Conservation (phyloP, 495 filamentous ascomycete genomes). For the Penicillium daleae region DNA sequence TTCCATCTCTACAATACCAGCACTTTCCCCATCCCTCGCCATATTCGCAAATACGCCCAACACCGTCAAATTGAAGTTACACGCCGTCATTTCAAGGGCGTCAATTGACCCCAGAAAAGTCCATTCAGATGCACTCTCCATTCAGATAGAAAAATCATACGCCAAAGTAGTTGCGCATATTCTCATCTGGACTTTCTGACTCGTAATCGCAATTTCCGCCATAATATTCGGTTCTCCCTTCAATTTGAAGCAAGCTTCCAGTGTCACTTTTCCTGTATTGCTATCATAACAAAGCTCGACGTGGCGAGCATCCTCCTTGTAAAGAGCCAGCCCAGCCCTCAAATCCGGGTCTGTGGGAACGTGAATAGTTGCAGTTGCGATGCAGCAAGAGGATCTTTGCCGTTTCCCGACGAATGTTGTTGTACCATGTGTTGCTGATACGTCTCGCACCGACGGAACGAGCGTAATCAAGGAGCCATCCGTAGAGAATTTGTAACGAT, state of each 20-base stretch:
- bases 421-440: background rate
- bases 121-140: background rate
- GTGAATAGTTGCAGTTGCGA: background rate
- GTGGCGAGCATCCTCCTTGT: background rate
- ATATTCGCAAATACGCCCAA: background rate
- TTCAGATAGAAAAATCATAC: background rate
- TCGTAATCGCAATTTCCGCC: background rate
- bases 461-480: background rate
- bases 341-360: background rate
- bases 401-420: background rate
- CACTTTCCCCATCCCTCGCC: background rate
- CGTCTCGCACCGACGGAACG: background rate
- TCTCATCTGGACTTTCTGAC: background rate
- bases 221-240: background rate
- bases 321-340: background rate
- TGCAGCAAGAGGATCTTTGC: background rate
- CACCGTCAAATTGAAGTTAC: background rate
- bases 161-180: background rate
- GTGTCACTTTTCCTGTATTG: background rate
- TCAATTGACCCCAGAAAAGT: background rate
- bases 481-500: background rate
- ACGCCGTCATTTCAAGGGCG: background rate
- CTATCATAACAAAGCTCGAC: background rate
- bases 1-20: background rate
- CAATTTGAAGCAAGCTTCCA: background rate